Evolutionary conservation across 805 yeast genomes (phyloP).

Genomic region (Candida sonorensis): DNA sequence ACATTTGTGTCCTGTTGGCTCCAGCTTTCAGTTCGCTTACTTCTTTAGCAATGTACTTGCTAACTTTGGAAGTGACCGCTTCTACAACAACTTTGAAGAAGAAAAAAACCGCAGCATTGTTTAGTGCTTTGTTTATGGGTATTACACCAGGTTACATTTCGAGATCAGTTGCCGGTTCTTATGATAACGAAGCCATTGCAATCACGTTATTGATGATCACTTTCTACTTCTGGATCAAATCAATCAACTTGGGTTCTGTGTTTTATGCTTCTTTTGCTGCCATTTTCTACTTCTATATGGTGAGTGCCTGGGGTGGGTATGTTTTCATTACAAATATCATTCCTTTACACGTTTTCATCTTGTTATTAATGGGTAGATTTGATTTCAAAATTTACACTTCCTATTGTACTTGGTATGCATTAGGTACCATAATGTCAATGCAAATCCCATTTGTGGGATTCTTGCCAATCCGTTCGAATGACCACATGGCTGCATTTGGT

Average conservation of each 20-base stretch:
- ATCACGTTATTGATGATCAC: constrained; percentile 93
- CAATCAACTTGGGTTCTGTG: constrained; percentile 85
- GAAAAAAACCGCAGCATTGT: constrained; percentile 65
- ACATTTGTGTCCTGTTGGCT: constrained; percentile 91
- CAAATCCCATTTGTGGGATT: constrained; percentile 99
- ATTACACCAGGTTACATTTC: constrained; percentile 98
- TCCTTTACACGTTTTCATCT: constrained; percentile 88
- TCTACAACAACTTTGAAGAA: constrained; percentile 26
- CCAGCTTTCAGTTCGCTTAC: constrained; percentile 95
- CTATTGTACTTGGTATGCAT: constrained; percentile 92
- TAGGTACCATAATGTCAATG: constrained; percentile 98
- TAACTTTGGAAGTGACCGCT: constrained; percentile 87
- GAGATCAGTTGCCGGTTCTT: constrained; percentile 97
- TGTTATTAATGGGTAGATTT: constrained; percentile 92
- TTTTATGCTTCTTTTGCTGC: constrained; percentile 82
- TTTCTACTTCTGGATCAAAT: constrained; percentile 92
- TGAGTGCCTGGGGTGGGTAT: constrained; percentile 99
- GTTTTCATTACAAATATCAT: constrained; percentile 97
- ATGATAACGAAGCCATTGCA: constrained; percentile 98
- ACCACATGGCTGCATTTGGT: constrained; percentile 97
- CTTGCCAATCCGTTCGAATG: constrained; percentile 92
- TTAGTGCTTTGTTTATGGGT: constrained; percentile 92
- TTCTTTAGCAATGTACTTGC: constrained; percentile 79
- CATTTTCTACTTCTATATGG: constrained; percentile 93
- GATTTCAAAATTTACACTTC: constrained; percentile 77